Conservation (phyloP, 352 stramenopile species). For the Phytophthora kernoviae region DNA sequence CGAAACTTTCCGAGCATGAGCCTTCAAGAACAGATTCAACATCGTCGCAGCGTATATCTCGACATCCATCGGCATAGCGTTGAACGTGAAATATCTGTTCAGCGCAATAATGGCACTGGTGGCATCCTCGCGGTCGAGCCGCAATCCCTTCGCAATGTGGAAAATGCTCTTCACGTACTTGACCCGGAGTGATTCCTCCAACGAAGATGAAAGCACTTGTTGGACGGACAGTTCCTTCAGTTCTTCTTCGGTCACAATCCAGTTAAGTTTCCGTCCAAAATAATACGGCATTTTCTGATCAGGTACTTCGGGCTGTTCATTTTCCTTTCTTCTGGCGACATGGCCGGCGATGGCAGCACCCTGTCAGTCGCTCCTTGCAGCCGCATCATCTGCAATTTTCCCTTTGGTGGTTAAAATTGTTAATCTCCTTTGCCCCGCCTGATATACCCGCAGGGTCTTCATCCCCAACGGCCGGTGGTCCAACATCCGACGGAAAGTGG, state of each 20-base stretch:
- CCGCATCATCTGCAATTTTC: constrained; percentile 50
- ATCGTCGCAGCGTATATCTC: constrained; percentile 73
- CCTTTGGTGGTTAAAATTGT: constrained; percentile 56
- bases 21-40: constrained; percentile 81
- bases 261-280: constrained; percentile 78
- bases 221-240: constrained; percentile 62
- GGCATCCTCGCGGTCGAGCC: constrained; percentile 69
- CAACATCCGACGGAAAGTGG: constrained; percentile 57
- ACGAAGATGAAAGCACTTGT: constrained; percentile 60
- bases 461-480: constrained; percentile 59
- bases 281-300: constrained; percentile 44
- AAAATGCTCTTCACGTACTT: constrained; percentile 74
- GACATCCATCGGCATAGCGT: constrained; percentile 71
- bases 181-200: constrained; percentile 69
- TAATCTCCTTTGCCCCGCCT: constrained; percentile 58
- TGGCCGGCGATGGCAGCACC: constrained; percentile 13
- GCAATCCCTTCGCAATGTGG: constrained; percentile 63
- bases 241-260: constrained; percentile 66
- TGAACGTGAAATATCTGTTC: constrained; percentile 80
- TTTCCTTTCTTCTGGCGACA: constrained; percentile 21
- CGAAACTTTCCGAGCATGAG: constrained; percentile 57
- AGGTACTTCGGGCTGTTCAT: constrained; percentile 5
- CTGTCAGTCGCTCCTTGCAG: constrained; percentile 28
- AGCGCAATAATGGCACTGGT: constrained; percentile 79
- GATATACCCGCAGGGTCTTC: constrained; percentile 61